A percentile compares a stretch with the other conserved stretches of the same genome.
Evolutionary conservation across 1,284 basidiomycete species (phyloP).

Genomic region (Moesziomyces antarcticus): DNA sequence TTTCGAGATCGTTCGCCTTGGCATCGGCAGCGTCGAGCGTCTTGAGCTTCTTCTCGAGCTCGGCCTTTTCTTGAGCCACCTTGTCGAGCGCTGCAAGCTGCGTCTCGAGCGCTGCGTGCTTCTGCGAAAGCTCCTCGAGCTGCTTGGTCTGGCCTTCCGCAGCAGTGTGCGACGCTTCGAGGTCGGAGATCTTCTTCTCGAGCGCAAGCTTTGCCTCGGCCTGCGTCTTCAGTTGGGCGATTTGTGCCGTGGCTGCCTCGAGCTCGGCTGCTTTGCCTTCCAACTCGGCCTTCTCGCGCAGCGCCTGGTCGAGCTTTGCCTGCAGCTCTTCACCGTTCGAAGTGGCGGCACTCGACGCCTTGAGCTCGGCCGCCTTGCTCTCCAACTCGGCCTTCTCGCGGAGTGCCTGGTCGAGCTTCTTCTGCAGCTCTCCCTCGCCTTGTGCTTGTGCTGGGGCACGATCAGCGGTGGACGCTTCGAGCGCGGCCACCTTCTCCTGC

Average conservation of each 20-base stretch:
- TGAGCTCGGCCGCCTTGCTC: neutral
- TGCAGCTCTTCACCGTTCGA: slow-evolving; percentile 4
- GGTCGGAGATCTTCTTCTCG: slow-evolving; percentile 10
- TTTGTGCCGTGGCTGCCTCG: slow-evolving; percentile 3
- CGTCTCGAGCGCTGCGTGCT: slow-evolving; percentile 37
- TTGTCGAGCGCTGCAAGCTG: slow-evolving; percentile 35
- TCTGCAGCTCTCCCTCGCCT: slow-evolving; percentile 4
- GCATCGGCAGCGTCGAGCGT: slow-evolving; percentile 48
- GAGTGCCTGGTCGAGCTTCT: slow-evolving; percentile 6
- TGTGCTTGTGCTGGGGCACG: neutral
- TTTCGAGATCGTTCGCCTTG: slow-evolving; percentile 56
- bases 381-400: slow-evolving; percentile 11
- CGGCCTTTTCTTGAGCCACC: slow-evolving; percentile 34
- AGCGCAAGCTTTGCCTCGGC: slow-evolving; percentile 1
- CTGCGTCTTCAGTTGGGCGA: neutral
- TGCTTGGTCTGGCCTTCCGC: slow-evolving; percentile 93
- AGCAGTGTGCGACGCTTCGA: slow-evolving; percentile 61
- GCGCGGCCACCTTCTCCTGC: slow-evolving; percentile 7
- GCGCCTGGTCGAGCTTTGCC: slow-evolving; percentile 5
- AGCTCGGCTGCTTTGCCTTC: slow-evolving; percentile 4
- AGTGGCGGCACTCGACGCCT: neutral
- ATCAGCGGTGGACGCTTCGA: neutral
- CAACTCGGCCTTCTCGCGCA: slow-evolving; percentile 11
- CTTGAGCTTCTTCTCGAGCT: slow-evolving; percentile 11
- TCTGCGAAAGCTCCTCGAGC: slow-evolving; percentile 68